These are phyloP conservation scores for Termitomyces sp. DNA, from an alignment of 768 basidiomycete species.

Conservation along the genomic window DNA sequence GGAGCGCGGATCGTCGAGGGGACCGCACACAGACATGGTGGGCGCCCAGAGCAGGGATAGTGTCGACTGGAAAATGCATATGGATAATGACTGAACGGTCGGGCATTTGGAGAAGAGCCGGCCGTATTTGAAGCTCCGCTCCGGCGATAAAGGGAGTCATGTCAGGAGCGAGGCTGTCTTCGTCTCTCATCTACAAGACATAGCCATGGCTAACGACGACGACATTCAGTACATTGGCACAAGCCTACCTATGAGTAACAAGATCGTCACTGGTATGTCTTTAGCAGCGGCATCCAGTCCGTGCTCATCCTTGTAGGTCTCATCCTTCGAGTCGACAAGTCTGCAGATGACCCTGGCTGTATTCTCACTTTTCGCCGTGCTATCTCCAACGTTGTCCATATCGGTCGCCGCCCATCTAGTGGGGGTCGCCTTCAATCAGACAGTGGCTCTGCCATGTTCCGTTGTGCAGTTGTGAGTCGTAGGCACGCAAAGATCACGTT, in stretches of 20 bases:
- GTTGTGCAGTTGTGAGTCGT: slow-evolving; percentile 76
- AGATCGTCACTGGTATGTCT: slow-evolving; percentile 32
- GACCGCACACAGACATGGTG: not conserved
- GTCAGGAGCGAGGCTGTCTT: slow-evolving; percentile 4
- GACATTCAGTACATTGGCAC: slow-evolving; percentile 59
- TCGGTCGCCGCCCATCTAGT: slow-evolving; percentile 63
- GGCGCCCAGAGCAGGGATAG: not conserved
- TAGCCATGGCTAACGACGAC: slow-evolving; percentile 39
- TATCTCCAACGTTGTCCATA: slow-evolving; percentile 45
- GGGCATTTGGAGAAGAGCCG: slow-evolving; percentile 4
- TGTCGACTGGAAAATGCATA: not conserved
- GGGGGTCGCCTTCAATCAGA: slow-evolving; percentile 33
- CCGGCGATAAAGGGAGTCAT: slow-evolving; percentile 15
- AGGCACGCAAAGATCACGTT: slow-evolving; percentile 75
- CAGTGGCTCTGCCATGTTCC: slow-evolving; percentile 53
- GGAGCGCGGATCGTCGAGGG: slow-evolving; percentile 9
- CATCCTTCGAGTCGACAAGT: slow-evolving; percentile 52
- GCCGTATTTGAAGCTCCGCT: slow-evolving; percentile 11
- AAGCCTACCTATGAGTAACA: slow-evolving; percentile 25
- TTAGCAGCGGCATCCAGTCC: not conserved
- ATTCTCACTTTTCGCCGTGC: slow-evolving; percentile 48
- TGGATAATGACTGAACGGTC: not conserved
- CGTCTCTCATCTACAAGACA: slow-evolving; percentile 7
- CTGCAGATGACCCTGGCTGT: slow-evolving; percentile 38
- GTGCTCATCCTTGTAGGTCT: slow-evolving; percentile 40